A percentile compares a stretch with the other conserved stretches of the same genome.
These are phyloP conservation scores for Stephania japonica DNA, from an alignment of 164 flowering plant genomes.

Conservation along the genomic window DNA sequence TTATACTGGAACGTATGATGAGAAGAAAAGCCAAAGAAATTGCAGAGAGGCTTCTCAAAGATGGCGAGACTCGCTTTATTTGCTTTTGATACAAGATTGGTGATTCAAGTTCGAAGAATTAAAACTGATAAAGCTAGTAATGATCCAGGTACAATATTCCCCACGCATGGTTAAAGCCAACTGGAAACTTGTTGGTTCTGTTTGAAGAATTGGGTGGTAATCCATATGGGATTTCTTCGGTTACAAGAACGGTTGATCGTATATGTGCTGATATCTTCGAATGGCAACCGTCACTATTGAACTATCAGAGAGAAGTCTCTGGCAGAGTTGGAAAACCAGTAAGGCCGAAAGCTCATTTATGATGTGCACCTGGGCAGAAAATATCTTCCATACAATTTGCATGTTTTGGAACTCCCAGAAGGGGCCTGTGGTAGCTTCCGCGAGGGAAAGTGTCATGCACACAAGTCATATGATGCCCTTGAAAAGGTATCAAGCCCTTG, in stretches of 20 bases:
- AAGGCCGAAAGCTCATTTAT: conserved; percentile 43
- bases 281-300: conserved; percentile 38
- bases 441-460: no score
- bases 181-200: conserved; percentile 46
- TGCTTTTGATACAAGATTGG: not conserved
- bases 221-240: conserved; percentile 45
- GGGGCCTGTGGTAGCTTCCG: no score
- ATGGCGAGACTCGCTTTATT: conserved; percentile 37
- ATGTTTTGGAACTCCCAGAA: no score
- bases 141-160: conserved; percentile 72
- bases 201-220: conserved; percentile 83
- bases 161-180: conserved; percentile 55
- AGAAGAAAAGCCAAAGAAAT: conserved; percentile 48
- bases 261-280: conserved; percentile 47
- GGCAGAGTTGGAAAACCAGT: conserved; percentile 17
- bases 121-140: not conserved
- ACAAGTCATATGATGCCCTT: no score
- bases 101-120: not conserved
- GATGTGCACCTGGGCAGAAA: conserved; percentile 41
- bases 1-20: conserved; percentile 52
- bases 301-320: conserved; percentile 22
- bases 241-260: conserved; percentile 31
- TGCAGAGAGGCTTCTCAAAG: conserved; percentile 70
- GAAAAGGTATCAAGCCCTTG: no score
- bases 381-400: conserved; percentile 22